These are phyloP conservation scores for Periconia macrospinosa DNA, from an alignment of 2,329 filamentous ascomycete species.

Conservation along the genomic window DNA sequence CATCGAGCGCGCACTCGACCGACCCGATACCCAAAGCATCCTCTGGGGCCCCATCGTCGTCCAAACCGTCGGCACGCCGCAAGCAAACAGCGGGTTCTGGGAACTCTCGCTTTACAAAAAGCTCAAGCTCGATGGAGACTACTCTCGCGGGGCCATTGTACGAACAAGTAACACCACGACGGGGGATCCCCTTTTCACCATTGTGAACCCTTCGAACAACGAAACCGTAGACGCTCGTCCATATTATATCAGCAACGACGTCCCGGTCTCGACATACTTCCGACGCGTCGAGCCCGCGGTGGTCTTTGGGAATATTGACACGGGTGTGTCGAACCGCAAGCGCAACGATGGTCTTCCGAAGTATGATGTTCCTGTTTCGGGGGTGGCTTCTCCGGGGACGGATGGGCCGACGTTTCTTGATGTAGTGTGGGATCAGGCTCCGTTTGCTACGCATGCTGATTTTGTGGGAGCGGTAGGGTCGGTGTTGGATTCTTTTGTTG, in stretches of 20 bases:
- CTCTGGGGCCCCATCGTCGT: constrained; percentile 15
- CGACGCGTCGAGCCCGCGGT: constrained; percentile 11
- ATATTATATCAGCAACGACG: constrained; percentile 11
- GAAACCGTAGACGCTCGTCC: constrained; percentile 5
- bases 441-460: constrained; percentile 9
- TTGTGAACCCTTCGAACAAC: background rate
- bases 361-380: constrained; percentile 16
- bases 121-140: constrained; percentile 16
- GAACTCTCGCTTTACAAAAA: constrained; percentile 13
- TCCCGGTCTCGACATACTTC: constrained; percentile 13
- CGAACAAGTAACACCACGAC: constrained; percentile 1
- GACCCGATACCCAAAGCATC: constrained; percentile 13
- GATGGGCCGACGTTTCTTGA: constrained; percentile 17
- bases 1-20: constrained; percentile 14
- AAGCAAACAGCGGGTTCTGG: background rate
- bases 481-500: constrained; percentile 9
- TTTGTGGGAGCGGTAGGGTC: constrained; percentile 8
- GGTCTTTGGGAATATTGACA: constrained; percentile 11
- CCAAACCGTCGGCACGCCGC: constrained; percentile 9
- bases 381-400: constrained; percentile 7
- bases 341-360: constrained; percentile 15
- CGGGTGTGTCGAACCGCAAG: constrained; percentile 13
- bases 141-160: constrained; percentile 7
- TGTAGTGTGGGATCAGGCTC: constrained; percentile 15
- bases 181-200: constrained; percentile 12